These are phyloP conservation scores for Nannizziopsis barbatae DNA, from an alignment of 2,329 filamentous ascomycete genomes.

Conservation along the genomic window DNA sequence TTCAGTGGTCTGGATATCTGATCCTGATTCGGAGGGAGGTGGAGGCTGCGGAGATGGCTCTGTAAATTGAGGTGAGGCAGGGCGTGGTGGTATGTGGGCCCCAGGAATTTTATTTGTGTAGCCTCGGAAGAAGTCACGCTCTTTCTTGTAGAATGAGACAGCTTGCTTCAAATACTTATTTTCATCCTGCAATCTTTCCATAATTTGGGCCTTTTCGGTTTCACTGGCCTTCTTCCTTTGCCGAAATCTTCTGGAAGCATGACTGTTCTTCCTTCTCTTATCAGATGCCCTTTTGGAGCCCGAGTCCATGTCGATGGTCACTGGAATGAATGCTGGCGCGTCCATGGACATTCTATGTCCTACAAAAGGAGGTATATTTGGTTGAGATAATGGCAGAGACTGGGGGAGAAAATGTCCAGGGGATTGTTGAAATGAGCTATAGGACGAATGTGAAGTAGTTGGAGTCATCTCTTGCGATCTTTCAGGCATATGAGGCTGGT, in stretches of 20 bases:
- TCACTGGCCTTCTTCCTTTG: slow-evolving; percentile 32
- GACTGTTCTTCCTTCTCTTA: slow-evolving; percentile 35
- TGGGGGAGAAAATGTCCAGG: slow-evolving; percentile 14
- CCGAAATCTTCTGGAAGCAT: slow-evolving; percentile 33
- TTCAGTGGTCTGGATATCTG: slow-evolving; percentile 6
- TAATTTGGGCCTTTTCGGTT: slow-evolving; percentile 30
- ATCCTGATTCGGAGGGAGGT: slow-evolving; percentile 8
- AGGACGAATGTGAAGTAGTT: slow-evolving; percentile 13
- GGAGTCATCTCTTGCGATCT: slow-evolving; percentile 12
- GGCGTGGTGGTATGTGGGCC: slow-evolving; percentile 11
- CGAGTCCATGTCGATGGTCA: slow-evolving; percentile 31
- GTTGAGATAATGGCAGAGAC: slow-evolving; percentile 4
- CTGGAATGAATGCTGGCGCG: slow-evolving; percentile 26
- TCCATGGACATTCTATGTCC: slow-evolving; percentile 3
- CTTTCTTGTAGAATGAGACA: slow-evolving; percentile 26
- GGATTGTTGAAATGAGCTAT: slow-evolving; percentile 14
- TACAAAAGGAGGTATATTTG: slow-evolving; percentile 3
- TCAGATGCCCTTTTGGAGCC: slow-evolving; percentile 33
- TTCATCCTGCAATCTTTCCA: slow-evolving; percentile 27
- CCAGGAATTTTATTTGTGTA: slow-evolving; percentile 12
- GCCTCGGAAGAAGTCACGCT: slow-evolving; percentile 33
- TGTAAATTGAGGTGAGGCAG: slow-evolving; percentile 12
- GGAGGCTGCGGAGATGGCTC: not conserved
- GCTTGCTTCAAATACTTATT: slow-evolving; percentile 21
- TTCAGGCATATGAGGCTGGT: not conserved